phyloP scores from a whole-genome alignment of 2,329 filamentous ascomycete species.

The Calonectria pseudoturangicola region DNA sequence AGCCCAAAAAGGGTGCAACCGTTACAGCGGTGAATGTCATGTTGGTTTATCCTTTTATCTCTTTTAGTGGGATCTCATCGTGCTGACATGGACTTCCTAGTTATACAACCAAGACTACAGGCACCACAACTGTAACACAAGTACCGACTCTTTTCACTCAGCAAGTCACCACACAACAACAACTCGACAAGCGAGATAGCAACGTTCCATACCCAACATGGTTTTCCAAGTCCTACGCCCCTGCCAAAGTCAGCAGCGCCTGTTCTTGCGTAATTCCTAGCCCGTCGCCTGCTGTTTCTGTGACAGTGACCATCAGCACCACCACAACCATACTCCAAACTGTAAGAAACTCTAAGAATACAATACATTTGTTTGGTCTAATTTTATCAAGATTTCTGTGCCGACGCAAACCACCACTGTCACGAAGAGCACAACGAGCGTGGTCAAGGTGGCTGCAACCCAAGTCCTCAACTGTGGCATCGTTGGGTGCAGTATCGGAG shows the following conservation, averaged over 20 bases:
- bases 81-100: not conserved
- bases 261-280: constrained; percentile 11
- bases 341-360: not conserved
- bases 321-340: not conserved
- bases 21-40: not conserved
- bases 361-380: not conserved
- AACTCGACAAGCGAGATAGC: constrained; percentile 2
- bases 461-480: constrained; percentile 2
- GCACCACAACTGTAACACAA: not conserved
- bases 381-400: not conserved
- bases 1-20: constrained; percentile 1
- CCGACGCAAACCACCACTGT: not conserved
- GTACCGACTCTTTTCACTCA: constrained; percentile 1
- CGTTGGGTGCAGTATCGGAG: constrained; percentile 7
- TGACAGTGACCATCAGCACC: not conserved
- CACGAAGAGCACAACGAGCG: not conserved
- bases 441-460: constrained; percentile 10
- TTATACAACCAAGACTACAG: constrained; percentile 8
- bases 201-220: not conserved
- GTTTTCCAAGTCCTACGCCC: constrained; percentile 5
- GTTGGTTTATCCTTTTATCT: not conserved
- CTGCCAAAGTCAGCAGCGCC: constrained; percentile 3
- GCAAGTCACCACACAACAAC: not conserved
- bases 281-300: not conserved
- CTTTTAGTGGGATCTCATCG: too few relatives aligned